Conservation (phyloP, 2,329 filamentous ascomycete genomes). For the Monosporascus sp. region DNA sequence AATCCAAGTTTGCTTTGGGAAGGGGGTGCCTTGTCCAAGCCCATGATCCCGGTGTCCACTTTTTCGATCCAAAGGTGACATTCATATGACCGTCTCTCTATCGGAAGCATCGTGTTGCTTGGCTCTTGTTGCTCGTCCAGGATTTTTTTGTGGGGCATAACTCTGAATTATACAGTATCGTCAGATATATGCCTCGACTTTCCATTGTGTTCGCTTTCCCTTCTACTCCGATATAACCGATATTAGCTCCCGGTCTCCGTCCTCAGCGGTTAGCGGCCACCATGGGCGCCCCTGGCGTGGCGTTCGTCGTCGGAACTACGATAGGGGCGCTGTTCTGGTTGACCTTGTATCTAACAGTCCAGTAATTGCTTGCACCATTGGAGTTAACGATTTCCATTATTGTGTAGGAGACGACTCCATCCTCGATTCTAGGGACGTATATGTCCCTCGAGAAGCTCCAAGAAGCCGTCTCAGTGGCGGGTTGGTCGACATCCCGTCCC, state of each 20-base stretch:
- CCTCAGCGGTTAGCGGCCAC: conserved; percentile 13
- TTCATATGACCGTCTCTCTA: too few relatives aligned
- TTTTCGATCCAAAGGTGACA: too few relatives aligned
- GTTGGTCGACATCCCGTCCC: conserved; percentile 40
- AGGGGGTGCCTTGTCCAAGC: too few relatives aligned
- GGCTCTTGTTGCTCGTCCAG: too few relatives aligned
- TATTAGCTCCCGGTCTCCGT: background rate
- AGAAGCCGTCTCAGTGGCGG: conserved; percentile 17
- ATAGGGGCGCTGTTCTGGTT: conserved; percentile 17
- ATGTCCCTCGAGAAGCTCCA: conserved; percentile 34
- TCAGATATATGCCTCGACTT: background rate
- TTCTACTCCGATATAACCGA: background rate
- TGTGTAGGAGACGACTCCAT: conserved; percentile 42
- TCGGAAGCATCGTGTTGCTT: too few relatives aligned
- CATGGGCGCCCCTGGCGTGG: conserved; percentile 17
- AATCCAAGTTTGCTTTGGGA: too few relatives aligned
- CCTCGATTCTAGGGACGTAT: conserved; percentile 39
- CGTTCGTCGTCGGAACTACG: conserved; percentile 19
- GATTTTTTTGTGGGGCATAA: too few relatives aligned
- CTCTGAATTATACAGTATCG: too few relatives aligned
- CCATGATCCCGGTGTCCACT: too few relatives aligned
- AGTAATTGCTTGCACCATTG: conserved; percentile 31
- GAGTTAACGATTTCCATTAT: conserved; percentile 40
- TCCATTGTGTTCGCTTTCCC: background rate
- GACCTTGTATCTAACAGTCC: conserved; percentile 32